Base-by-base conservation (phyloP, 768 basidiomycete species). In the Mycena galopus region DNA sequence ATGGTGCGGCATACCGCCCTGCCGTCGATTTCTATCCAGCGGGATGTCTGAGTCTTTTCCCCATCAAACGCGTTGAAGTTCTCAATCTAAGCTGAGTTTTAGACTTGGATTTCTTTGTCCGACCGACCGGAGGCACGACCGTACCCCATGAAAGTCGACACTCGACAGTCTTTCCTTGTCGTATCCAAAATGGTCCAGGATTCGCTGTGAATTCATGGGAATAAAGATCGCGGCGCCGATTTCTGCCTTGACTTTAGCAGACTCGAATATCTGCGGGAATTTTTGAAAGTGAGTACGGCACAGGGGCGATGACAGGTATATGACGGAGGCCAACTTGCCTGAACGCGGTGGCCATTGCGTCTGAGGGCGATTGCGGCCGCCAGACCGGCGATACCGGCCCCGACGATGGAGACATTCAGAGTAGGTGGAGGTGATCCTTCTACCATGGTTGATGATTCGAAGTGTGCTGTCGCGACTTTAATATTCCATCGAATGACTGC, bases 111-210 rank as follows among this genome's bases (percentile, higher is more conserved):
- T 37, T 37, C 16, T 7, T 37, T 16, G 35, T 37, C 16, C 21
- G 17, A 27, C n/a, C n/a, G n/a, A n/a, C n/a, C n/a, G n/a, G n/a
- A 30, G 14, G 12, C 1, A 47, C 11, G 35, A 37, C 16, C 64
- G 10, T 39, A 59, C 66, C 27, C 37, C 68, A 5, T 23, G 37
- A 11, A 21, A 61, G 3, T 51, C 10, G 7, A 69, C 68, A 10
- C 60, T 27, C 14, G 47, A 5, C 60, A 69, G 23, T 21, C 56
- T 69, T 8, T 37, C 51, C 44, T 69, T 69, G 0, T 9, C 11
- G 16, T 62, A 62, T n/a, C 67, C 67, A 5, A 69, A 51, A 19
- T 39, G 25, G 14, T 69, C 51, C 23, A 69, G 37, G 12, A 69
- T 60, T 2, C 51, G 51, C 4, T 35, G 47, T 12, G 17, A 11